Evolutionary conservation across 106 monocot genomes (phyloP).

Genomic region (Apostasia shenzhenica): DNA sequence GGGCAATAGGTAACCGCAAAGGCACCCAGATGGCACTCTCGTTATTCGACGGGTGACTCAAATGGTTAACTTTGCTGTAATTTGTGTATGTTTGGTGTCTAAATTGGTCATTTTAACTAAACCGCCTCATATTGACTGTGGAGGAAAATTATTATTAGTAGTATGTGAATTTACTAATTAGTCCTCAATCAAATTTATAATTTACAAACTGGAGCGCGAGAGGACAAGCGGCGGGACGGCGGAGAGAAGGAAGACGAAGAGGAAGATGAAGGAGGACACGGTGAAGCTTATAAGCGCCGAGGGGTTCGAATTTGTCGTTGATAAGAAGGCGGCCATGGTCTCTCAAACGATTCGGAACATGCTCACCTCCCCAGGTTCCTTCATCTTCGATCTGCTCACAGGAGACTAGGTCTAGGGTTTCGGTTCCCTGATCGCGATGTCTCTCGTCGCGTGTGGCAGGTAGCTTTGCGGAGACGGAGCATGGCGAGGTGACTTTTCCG

Average conservation of each 20-base stretch:
- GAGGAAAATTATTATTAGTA: too few relatives aligned
- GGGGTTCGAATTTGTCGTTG: slow-evolving; percentile 92
- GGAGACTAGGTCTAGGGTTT: background rate
- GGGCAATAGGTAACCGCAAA: too few relatives aligned
- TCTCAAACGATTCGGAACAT: slow-evolving; percentile 91
- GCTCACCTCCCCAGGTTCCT: slow-evolving; percentile 87
- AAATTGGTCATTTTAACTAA: too few relatives aligned
- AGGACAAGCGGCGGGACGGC: background rate
- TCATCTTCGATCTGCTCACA: background rate
- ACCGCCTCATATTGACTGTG: too few relatives aligned
- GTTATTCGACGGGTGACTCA: too few relatives aligned
- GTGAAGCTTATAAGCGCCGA: slow-evolving; percentile 93
- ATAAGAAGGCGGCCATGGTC: slow-evolving; percentile 90
- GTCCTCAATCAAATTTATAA: background rate
- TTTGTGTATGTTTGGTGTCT: too few relatives aligned
- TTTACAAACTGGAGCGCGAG: background rate
- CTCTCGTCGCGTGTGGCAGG: slow-evolving; percentile 17
- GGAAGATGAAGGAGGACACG: slow-evolving; percentile 50
- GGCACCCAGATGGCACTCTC: too few relatives aligned
- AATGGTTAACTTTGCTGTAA: too few relatives aligned
- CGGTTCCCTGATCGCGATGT: background rate
- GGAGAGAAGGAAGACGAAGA: background rate
- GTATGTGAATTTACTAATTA: too few relatives aligned
- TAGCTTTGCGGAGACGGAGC: slow-evolving; percentile 68
- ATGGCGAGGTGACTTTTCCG: slow-evolving; percentile 78